These are phyloP conservation scores for Scheffersomyces parashehatae DNA, from an alignment of 1,139 yeast species.

Conservation along the genomic window DNA sequence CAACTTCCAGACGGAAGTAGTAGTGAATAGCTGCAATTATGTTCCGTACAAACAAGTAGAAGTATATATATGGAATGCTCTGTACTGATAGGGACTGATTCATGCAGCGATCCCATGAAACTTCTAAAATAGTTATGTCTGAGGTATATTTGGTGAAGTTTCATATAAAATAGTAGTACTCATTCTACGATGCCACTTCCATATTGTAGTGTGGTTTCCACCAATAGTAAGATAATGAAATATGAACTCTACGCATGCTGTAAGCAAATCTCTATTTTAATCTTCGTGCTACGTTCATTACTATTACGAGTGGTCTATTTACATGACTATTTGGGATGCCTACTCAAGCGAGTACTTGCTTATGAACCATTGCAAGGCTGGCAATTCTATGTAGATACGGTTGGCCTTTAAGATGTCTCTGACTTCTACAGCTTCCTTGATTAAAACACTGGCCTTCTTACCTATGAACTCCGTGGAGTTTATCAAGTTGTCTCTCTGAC, in stretches of 20 bases:
- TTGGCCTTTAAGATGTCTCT: slow-evolving; percentile 83
- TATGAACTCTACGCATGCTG: too few species aligned
- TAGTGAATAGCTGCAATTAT: too few species aligned
- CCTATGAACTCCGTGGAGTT: slow-evolving; percentile 49
- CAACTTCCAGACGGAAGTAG: not conserved
- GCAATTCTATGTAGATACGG: slow-evolving; percentile 70
- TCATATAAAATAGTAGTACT: too few species aligned
- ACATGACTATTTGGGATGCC: slow-evolving; percentile 2
- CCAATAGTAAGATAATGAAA: too few species aligned
- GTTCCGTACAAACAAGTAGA: too few species aligned
- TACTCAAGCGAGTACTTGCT: slow-evolving; percentile 25
- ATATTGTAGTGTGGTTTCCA: too few species aligned
- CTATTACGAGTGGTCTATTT: slow-evolving; percentile 1
- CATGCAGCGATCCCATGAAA: too few species aligned
- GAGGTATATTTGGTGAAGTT: too few species aligned
- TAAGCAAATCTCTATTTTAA: not conserved
- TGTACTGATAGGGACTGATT: too few species aligned
- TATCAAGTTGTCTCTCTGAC: slow-evolving; percentile 53
- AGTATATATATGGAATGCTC: not conserved
- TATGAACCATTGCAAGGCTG: slow-evolving; percentile 65
- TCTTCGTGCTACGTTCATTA: not conserved
- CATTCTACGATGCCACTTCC: too few species aligned
- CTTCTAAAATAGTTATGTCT: too few species aligned
- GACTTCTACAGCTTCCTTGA: slow-evolving; percentile 80
- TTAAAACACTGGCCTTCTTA: slow-evolving; percentile 60